These are phyloP conservation scores for Thermochaetoides thermophila DNA, from an alignment of 495 filamentous ascomycete species.

Conservation along the genomic window DNA sequence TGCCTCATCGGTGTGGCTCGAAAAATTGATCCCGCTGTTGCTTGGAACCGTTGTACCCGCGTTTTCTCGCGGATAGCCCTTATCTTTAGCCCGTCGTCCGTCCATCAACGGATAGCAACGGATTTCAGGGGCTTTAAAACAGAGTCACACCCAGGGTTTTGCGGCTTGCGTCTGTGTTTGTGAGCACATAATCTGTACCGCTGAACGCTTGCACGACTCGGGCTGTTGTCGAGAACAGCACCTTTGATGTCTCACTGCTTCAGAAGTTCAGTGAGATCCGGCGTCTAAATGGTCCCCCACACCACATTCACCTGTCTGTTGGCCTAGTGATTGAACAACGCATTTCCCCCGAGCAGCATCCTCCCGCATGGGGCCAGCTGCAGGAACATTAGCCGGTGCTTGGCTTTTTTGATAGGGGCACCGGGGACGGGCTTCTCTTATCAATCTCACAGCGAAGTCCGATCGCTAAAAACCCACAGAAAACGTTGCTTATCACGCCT, in stretches of 20 bases:
- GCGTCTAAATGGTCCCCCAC: no score
- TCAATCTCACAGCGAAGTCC: background rate
- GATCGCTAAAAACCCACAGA: background rate
- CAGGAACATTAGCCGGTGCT: background rate
- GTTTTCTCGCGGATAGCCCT: background rate
- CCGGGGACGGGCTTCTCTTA: background rate
- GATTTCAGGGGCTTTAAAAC: slow-evolving; percentile 1
- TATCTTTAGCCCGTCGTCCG: background rate
- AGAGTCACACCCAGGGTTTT: no score
- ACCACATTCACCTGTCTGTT: background rate
- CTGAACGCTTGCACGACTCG: background rate
- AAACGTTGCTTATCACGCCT: no score
- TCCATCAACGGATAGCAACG: slow-evolving; percentile 1
- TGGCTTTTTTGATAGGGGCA: background rate
- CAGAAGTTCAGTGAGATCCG: no score
- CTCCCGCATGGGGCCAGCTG: no score
- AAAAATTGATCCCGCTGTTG: background rate
- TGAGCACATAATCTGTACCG: no score
- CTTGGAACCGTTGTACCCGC: background rate
- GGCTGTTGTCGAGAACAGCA: no score
- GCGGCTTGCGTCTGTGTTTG: no score
- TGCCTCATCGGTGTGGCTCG: background rate
- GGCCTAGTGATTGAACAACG: no score
- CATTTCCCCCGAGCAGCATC: no score
- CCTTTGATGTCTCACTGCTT: no score